Base-by-base conservation (phyloP, 495 filamentous ascomycete genomes). In the Aspergillus egyptiacus region DNA sequence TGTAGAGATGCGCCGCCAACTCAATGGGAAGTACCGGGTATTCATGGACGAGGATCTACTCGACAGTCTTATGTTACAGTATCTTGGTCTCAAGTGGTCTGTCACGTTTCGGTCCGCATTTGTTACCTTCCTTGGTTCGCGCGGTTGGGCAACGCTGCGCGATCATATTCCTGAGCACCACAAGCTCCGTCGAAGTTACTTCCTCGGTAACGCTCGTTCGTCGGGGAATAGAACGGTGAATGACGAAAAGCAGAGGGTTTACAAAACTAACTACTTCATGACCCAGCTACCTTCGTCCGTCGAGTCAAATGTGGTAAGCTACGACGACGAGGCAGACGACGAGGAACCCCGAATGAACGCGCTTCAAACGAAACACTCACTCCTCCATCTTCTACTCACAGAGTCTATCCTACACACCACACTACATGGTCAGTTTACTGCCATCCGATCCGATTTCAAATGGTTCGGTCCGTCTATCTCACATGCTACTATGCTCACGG, bases 21-120 rank as follows among this genome's bases (percentile, higher is more conserved):
- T 86, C 25, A 84, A 79, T 49, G 81, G 81, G 0, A 73, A 75
- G 43, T 80, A 79, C 45, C 73, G 73, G 7, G 67, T 86, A 2
- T 76, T 73, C 53, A 83, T 85, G 77, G 78, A 85, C 34, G 81
- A 84, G 53, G 84, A 85, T 51, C 66, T 86, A 18, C 69, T 85
- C 6, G 80, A 85, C 51, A 75, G 77, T 4, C 72, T 87, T 11
- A 73, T 87, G 51, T 63, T 85, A 7, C 79, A 87, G 41, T 83
- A 78, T 43, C 73, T 87, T 30, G 83, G 83, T 15, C 60, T 79
- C 2, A 75, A 70, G 36, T 85, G 79, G 80, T 72, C 77, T 7
- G 73, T 80, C 10, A 65, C 74, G 28, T 68, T 85, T 54, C 76
- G 77, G 30, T n/a, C 48, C 6, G 63, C 61, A 0, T 76, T 74